A percentile compares a stretch with the other conserved stretches of the same genome.
phyloP scores from a whole-genome alignment of 2,329 filamentous ascomycete species.

The Pezicula radicicola region DNA sequence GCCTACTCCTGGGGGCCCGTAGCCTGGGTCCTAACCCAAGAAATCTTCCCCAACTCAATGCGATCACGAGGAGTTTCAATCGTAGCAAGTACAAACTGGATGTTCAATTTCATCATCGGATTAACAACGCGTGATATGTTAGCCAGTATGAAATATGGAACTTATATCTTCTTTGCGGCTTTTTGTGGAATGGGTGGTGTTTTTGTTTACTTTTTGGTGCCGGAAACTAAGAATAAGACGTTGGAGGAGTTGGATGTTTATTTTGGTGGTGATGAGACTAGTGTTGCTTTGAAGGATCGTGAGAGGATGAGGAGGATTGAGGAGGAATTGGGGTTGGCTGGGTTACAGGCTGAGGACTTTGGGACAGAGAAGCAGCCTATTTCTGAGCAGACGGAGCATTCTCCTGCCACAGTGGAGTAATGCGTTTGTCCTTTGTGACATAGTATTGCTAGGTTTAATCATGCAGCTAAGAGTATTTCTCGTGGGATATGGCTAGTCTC shows the following conservation, averaged over 20 bases:
- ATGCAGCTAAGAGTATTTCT: too few species aligned
- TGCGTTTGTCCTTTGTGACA: too few species aligned
- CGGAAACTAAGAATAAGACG: slow-evolving; percentile 46
- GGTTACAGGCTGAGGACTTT: too few species aligned
- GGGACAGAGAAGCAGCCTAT: too few species aligned
- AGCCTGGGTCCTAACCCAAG: slow-evolving; percentile 28
- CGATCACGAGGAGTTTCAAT: slow-evolving; percentile 64
- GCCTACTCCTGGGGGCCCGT: slow-evolving; percentile 27
- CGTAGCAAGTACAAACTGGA: slow-evolving; percentile 38
- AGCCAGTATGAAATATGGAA: slow-evolving; percentile 13
- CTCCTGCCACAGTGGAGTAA: too few species aligned
- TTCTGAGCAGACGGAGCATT: too few species aligned
- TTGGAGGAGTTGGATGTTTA: slow-evolving; percentile 54
- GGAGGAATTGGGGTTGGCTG: too few species aligned
- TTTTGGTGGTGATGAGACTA: slow-evolving; percentile 17
- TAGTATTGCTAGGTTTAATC: too few species aligned
- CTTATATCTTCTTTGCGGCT: slow-evolving; percentile 40
- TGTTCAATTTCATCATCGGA: slow-evolving; percentile 29
- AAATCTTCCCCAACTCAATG: slow-evolving; percentile 49
- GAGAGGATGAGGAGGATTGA: not conserved
- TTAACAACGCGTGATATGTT: slow-evolving; percentile 36
- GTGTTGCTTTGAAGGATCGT: slow-evolving; percentile 33
- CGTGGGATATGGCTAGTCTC: too few species aligned
- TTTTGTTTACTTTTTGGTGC: slow-evolving; percentile 41
- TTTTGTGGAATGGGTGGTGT: slow-evolving; percentile 32